phyloP scores from a whole-genome alignment of 441 rosid genomes.

The Mallotus repandus region DNA sequence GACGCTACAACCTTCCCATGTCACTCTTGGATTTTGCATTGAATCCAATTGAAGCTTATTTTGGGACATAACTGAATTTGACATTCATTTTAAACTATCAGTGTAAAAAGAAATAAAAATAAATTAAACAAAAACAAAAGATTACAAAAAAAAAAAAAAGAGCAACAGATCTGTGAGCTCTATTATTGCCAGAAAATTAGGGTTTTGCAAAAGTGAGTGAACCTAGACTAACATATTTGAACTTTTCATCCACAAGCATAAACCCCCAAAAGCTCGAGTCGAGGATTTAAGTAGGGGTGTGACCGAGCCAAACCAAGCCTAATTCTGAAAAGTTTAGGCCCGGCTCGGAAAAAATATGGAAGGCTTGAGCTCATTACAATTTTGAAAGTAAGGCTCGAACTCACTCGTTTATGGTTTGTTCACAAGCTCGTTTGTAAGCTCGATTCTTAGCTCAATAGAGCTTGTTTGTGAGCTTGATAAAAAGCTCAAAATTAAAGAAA shows the following conservation, averaged over 20 bases:
- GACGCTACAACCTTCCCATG: slow-evolving; percentile 91
- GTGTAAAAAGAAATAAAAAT: background rate
- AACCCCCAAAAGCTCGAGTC: background rate
- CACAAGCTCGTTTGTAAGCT: too few relatives aligned
- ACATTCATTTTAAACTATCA: background rate
- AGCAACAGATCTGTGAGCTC: background rate
- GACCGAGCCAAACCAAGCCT: too few relatives aligned
- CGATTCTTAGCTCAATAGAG: too few relatives aligned
- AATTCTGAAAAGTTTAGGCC: too few relatives aligned
- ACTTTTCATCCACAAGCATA: background rate
- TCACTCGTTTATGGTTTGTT: too few relatives aligned
- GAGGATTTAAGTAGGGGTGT: background rate
- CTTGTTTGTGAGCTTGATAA: too few relatives aligned
- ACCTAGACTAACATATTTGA: background rate
- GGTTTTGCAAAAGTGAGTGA: slow-evolving; percentile 9
- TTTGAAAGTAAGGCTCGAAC: too few relatives aligned
- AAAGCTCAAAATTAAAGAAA: too few relatives aligned
- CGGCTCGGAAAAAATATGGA: too few relatives aligned
- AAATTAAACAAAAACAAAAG: background rate
- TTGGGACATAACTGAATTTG: slow-evolving; percentile 9
- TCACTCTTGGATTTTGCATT: slow-evolving; percentile 47
- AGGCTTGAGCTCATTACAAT: too few relatives aligned
- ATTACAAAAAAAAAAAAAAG: background rate
- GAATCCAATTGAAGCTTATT: background rate
- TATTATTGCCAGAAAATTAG: background rate